These are phyloP conservation scores for Agapanthus africanus DNA, from an alignment of 106 monocot species.

Conservation along the genomic window DNA sequence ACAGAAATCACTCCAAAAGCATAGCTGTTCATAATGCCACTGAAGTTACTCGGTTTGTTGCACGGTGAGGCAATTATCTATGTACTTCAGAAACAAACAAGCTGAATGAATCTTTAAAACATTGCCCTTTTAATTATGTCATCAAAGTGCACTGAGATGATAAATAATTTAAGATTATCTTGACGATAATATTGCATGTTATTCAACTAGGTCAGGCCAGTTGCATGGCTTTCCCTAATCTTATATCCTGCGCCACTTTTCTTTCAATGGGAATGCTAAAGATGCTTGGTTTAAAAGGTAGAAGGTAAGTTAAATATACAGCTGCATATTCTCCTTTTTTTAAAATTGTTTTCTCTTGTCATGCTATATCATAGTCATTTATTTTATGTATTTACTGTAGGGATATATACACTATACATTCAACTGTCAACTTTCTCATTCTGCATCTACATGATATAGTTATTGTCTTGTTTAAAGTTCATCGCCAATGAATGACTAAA, in stretches of 20 bases:
- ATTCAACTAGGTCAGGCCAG: constrained; percentile 70
- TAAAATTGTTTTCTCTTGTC: neutral
- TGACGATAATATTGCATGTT: constrained; percentile 3
- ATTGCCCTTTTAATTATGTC: neutral
- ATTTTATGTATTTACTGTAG: too few relatives aligned
- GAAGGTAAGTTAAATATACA: constrained; percentile 42
- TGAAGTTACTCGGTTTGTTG: constrained; percentile 86
- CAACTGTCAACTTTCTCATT: constrained; percentile 1
- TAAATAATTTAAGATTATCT: constrained; percentile 4
- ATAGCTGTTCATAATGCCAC: constrained; percentile 93
- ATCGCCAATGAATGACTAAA: neutral
- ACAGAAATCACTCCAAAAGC: constrained; percentile 98
- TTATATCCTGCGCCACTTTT: constrained; percentile 82
- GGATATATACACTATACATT: too few relatives aligned
- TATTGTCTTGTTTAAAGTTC: neutral
- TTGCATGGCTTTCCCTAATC: constrained; percentile 91
- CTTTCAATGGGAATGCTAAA: constrained; percentile 93
- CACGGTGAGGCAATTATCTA: constrained; percentile 39
- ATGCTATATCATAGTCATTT: neutral
- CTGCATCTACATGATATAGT: neutral
- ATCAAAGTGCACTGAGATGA: too few relatives aligned
- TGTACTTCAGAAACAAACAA: constrained; percentile 3
- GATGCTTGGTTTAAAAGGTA: constrained; percentile 85
- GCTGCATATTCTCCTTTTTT: neutral
- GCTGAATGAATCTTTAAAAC: neutral